Percentiles rank a stretch among this genome's conserved stretches.
These are phyloP conservation scores for Penicillium concentricum DNA, from an alignment of 2,329 filamentous ascomycete genomes.

Conservation along the genomic window DNA sequence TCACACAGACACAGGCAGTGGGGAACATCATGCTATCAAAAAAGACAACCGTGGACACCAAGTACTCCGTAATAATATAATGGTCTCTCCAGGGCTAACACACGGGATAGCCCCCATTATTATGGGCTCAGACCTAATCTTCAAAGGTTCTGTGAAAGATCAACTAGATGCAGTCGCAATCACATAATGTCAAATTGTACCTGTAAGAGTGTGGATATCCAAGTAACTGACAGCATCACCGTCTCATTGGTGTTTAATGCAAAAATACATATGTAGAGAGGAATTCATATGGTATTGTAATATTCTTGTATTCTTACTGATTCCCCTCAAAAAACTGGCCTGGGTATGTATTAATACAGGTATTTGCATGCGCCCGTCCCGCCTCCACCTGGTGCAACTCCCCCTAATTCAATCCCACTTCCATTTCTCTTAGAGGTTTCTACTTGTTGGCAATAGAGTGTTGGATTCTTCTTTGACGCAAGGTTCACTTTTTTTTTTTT, in stretches of 20 bases:
- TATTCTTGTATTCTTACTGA: background rate
- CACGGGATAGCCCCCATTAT: background rate
- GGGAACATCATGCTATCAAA: background rate
- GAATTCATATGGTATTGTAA: background rate
- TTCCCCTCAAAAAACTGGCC: background rate
- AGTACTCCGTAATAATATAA: background rate
- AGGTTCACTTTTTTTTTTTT: background rate
- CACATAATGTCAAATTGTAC: background rate
- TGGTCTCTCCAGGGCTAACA: background rate
- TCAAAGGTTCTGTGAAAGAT: background rate
- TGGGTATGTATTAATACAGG: conserved; percentile 1
- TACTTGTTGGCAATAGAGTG: background rate
- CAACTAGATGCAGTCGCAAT: background rate
- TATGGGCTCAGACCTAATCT: background rate
- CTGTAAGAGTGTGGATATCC: conserved; percentile 1
- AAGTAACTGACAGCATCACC: background rate
- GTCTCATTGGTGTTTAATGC: background rate
- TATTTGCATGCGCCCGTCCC: conserved; percentile 4
- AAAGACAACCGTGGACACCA: background rate
- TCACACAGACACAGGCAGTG: background rate
- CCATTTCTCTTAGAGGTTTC: background rate
- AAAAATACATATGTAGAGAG: background rate
- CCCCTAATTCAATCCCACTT: conserved; percentile 11
- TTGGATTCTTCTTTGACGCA: background rate
- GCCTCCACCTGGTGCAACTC: conserved; percentile 4